Evolutionary conservation across 169 alveolate species (phyloP).

Genomic region (Plasmodium ovale): DNA sequence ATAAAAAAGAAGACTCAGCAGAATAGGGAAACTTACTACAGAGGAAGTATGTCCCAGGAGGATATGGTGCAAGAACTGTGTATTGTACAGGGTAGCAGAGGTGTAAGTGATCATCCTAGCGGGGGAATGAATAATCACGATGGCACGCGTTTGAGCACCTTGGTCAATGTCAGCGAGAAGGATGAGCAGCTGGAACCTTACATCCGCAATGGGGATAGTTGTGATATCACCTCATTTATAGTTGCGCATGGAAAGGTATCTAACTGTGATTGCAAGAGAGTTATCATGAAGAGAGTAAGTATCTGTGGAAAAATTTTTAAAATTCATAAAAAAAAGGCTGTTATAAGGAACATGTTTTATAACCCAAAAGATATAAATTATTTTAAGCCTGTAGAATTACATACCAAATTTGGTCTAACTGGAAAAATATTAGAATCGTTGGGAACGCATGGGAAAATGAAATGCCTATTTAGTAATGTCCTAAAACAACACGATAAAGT

Average conservation of each 20-base stretch:
- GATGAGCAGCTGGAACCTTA: too few relatives aligned
- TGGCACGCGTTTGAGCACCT: neutral
- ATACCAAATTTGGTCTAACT: conserved; percentile 96
- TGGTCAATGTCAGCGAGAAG: neutral
- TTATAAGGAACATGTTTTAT: conserved; percentile 98
- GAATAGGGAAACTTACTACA: neutral
- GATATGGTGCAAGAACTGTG: too few relatives aligned
- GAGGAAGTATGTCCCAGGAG: neutral
- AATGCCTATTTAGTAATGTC: conserved; percentile 96
- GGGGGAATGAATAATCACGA: too few relatives aligned
- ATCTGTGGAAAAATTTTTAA: conserved; percentile 97
- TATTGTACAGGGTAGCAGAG: too few relatives aligned
- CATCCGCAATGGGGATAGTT: neutral
- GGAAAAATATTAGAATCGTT: conserved; percentile 97
- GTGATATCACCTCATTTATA: neutral
- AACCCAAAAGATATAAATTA: conserved; percentile 96
- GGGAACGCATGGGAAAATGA: conserved; percentile 99
- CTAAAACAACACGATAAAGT: conserved; percentile 97
- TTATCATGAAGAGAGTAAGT: conserved; percentile 96
- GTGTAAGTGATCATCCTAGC: neutral
- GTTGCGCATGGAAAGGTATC: conserved; percentile 92
- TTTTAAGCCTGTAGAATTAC: conserved; percentile 97
- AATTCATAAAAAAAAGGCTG: conserved; percentile 96
- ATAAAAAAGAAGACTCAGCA: conserved; percentile 19
- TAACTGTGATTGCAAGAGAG: conserved; percentile 93